These are phyloP conservation scores for Alternaria infectoria DNA, from an alignment of 2,329 filamentous ascomycete genomes.

Conservation along the genomic window DNA sequence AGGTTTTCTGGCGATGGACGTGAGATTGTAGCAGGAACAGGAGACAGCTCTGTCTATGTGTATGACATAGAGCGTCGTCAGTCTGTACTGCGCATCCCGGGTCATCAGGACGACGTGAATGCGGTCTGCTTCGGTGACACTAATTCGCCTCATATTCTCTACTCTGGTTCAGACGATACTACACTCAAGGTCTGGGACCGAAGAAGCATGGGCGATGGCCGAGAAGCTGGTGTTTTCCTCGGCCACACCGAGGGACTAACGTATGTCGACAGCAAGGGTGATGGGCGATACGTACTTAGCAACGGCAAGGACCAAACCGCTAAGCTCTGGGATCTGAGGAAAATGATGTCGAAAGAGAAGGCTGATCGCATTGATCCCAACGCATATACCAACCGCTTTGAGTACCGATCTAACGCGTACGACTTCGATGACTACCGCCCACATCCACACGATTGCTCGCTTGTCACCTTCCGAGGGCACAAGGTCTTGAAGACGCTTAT, in stretches of 20 bases:
- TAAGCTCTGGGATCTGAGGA: slow-evolving; percentile 95
- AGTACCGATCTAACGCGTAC: slow-evolving; percentile 75
- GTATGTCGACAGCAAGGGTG: slow-evolving; percentile 80
- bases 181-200: slow-evolving; percentile 97
- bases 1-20: slow-evolving; percentile 91
- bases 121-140: slow-evolving; percentile 95
- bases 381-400: slow-evolving; percentile 69
- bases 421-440: slow-evolving; percentile 70
- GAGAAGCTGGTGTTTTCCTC: slow-evolving; percentile 69
- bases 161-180: slow-evolving; percentile 93
- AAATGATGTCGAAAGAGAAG: slow-evolving; percentile 77
- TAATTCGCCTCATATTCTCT: slow-evolving; percentile 88
- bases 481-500: slow-evolving; percentile 88
- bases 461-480: slow-evolving; percentile 94
- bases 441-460: slow-evolving; percentile 84
- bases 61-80: slow-evolving; percentile 87
- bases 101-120: slow-evolving; percentile 89
- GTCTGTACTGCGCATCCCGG: slow-evolving; percentile 75
- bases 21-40: slow-evolving; percentile 89
- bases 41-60: slow-evolving; percentile 78
- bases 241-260: slow-evolving; percentile 71
- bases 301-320: slow-evolving; percentile 97
- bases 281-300: slow-evolving; percentile 86
- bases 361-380: slow-evolving; percentile 64
- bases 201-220: slow-evolving; percentile 67